Evolutionary conservation across 176 grass and related monocot species (phyloP).

Genomic region (Oryza brachyantha): DNA sequence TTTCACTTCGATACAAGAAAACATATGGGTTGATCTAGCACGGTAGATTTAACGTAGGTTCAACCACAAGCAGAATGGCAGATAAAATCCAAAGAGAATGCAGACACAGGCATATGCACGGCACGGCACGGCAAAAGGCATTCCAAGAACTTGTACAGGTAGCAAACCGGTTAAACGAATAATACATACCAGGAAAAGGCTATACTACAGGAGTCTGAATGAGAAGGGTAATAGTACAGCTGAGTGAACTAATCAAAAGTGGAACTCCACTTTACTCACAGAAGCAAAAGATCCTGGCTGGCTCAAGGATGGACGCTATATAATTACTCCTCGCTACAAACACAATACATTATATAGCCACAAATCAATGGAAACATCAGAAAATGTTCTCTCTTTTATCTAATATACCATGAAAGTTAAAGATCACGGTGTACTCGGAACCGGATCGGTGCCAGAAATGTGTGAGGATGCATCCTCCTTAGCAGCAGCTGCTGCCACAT

Average conservation of each 20-base stretch:
- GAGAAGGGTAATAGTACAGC: background rate
- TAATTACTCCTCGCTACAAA: slow-evolving; percentile 47
- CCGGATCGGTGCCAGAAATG: slow-evolving; percentile 42
- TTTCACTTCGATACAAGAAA: background rate
- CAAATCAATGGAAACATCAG: slow-evolving; percentile 37
- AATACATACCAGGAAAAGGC: slow-evolving; percentile 36
- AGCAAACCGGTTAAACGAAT: slow-evolving; percentile 36
- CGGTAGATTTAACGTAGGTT: background rate
- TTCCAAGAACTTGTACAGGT: slow-evolving; percentile 16
- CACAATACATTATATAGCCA: slow-evolving; percentile 50
- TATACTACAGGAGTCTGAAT: slow-evolving; percentile 28
- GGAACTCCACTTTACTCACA: slow-evolving; percentile 28
- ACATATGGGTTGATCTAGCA: background rate
- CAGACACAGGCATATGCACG: background rate
- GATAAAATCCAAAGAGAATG: background rate
- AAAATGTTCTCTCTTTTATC: slow-evolving; percentile 40
- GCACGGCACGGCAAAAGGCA: slow-evolving; percentile 1
- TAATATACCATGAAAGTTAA: slow-evolving; percentile 49
- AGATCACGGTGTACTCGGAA: slow-evolving; percentile 65
- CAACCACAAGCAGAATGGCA: background rate
- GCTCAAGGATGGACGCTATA: background rate
- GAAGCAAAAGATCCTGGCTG: slow-evolving; percentile 15
- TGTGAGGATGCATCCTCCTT: slow-evolving; percentile 56
- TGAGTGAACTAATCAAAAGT: slow-evolving; percentile 31
- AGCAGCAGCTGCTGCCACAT: background rate